phyloP scores from a whole-genome alignment of 345 rosid species.

The Salix brachista region DNA sequence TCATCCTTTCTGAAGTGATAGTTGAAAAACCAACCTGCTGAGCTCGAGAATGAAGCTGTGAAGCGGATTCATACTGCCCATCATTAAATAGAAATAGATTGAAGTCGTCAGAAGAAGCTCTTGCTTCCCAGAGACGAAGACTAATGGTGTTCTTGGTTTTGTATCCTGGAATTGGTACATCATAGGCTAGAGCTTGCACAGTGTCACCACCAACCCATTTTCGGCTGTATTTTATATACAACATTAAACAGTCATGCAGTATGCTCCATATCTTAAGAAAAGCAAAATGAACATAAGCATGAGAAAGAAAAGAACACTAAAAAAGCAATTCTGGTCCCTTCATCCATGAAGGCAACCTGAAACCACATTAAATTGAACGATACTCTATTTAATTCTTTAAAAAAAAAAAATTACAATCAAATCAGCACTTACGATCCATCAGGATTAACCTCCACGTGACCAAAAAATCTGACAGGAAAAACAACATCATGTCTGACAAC shows the following conservation, averaged over 20 bases:
- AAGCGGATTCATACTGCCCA: constrained; percentile 92
- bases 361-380: neutral
- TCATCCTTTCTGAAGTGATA: neutral
- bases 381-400: neutral
- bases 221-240: constrained; percentile 44
- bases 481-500: constrained; percentile 87
- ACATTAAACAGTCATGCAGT: constrained; percentile 8
- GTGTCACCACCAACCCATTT: constrained; percentile 88
- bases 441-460: constrained; percentile 62
- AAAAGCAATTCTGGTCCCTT: neutral
- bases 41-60: constrained; percentile 78
- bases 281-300: constrained; percentile 1
- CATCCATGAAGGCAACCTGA: neutral
- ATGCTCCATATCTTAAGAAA: constrained; percentile 1
- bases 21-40: constrained; percentile 49
- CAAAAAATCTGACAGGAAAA: constrained; percentile 86
- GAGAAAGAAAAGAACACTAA: constrained; percentile 1
- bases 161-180: constrained; percentile 92
- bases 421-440: constrained; percentile 73
- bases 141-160: constrained; percentile 90
- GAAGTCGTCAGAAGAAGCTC: constrained; percentile 68
- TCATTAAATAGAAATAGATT: constrained; percentile 85
- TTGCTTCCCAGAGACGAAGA: constrained; percentile 99
- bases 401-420: neutral
- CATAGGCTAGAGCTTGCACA: constrained; percentile 88